Evolutionary conservation across 2,329 filamentous ascomycete species (phyloP), one percentile per base, ranked within the genome.

Genomic region (Ceratocystis destructans): DNA sequence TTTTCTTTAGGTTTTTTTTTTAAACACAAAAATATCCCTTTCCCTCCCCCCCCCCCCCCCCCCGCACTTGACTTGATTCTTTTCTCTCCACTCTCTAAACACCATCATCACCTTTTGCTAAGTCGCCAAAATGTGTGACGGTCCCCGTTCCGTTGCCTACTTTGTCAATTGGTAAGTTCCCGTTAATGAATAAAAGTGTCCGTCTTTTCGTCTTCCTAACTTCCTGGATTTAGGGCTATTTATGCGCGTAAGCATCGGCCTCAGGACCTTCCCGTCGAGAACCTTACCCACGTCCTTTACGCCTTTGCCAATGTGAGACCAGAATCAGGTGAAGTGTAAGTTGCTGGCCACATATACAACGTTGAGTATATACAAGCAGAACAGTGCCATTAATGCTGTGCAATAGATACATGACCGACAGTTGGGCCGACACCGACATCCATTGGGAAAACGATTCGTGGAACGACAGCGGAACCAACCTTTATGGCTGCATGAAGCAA

Each of bases 401-500:
- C 48, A 25, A 53, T 63, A 78, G 76, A 33, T 72, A 81, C 71
- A 74, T 87, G 69, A 86, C 83, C 6, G 84, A 87, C 71, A 71
- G 76, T 4, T 87, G 84, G 83, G 81, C 84, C 61, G 85, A 87
- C 73, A 84, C 82, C 0, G 88, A 94, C 71, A 95, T 91, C 73
- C 84, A 86, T 73, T 87, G 81, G 79, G 82, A 85, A 25, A 80
- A 80, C n/a, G 85, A 87, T 73, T 83, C 79, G 61, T 87, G 85
- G 85, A 87, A 88, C 69, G 87, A 90, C 69, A 71, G 74, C 0
- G 90, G 89, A 61, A 88, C 82, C 68, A 96, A 96, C 74, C 79
- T 95, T 45, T 96, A 95, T 73, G 92, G 92, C 64, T 93, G 89
- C 73, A 75, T 94, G 69, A 96, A 96, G 78, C 90, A 96, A 76